These are phyloP conservation scores for Quercus aquifolioides DNA, from an alignment of 306 rosid genomes.

Conservation along the genomic window DNA sequence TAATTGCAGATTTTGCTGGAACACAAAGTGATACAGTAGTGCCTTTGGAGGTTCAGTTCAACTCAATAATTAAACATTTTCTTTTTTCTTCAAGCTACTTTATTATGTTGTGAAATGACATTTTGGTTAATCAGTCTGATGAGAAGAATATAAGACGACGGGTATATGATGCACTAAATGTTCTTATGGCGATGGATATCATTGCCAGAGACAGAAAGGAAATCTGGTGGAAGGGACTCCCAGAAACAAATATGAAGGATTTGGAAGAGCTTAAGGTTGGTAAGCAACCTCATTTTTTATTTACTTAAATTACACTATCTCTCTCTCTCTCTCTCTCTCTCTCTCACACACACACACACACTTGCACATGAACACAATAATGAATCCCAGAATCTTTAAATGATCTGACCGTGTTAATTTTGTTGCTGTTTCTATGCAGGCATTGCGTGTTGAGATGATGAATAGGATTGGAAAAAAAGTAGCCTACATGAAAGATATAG, in stretches of 20 bases:
- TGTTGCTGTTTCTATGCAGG: slow-evolving; percentile 14
- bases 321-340: neutral
- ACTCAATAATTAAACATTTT: neutral
- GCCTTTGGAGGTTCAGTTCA: slow-evolving; percentile 24
- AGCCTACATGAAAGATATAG: slow-evolving; percentile 30
- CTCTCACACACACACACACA: neutral
- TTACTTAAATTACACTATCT: neutral
- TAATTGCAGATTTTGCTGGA: slow-evolving; percentile 21
- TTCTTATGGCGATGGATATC: slow-evolving; percentile 36
- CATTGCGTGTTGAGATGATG: neutral
- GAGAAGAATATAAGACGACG: slow-evolving; percentile 30
- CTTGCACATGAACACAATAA: neutral
- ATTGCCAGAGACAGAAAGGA: slow-evolving; percentile 31
- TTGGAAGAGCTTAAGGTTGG: slow-evolving; percentile 27
- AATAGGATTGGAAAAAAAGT: slow-evolving; percentile 20
- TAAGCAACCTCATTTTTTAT: neutral
- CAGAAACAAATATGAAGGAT: slow-evolving; percentile 5
- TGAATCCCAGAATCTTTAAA: neutral
- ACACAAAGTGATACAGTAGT: neutral
- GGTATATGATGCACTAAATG: slow-evolving; percentile 39
- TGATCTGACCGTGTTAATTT: neutral
- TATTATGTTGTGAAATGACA: neutral
- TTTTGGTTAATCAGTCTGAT: slow-evolving; percentile 17
- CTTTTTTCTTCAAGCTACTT: neutral
- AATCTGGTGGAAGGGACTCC: slow-evolving; percentile 37